Percentiles rank a stretch among this genome's conserved stretches.
Conservation (phyloP, 768 basidiomycete genomes). For the Boletellus ananiceps region DNA sequence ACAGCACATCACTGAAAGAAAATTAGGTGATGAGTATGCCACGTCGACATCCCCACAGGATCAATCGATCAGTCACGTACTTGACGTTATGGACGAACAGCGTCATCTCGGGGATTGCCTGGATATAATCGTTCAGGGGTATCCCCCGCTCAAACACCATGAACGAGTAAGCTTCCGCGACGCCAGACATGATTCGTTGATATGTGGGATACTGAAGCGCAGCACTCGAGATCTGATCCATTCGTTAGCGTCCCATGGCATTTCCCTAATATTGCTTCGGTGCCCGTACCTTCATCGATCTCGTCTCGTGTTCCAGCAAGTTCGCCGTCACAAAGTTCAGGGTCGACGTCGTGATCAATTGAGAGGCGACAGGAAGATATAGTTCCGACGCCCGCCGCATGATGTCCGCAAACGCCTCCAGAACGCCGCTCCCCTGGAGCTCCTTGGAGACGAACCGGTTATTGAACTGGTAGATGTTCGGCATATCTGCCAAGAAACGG, state of each 20-base stretch:
- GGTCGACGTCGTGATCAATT: slow-evolving; percentile 34
- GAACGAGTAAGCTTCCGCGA: slow-evolving; percentile 32
- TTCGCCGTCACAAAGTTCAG: slow-evolving; percentile 34
- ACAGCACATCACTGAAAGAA: slow-evolving; percentile 35
- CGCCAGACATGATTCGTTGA: slow-evolving; percentile 29
- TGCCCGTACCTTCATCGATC: slow-evolving; percentile 23
- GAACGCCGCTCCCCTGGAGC: slow-evolving; percentile 27
- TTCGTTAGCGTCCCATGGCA: background rate
- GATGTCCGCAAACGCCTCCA: slow-evolving; percentile 34
- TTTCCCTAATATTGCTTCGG: background rate
- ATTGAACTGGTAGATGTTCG: slow-evolving; percentile 32
- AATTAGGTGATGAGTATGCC: background rate
- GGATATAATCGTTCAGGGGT: slow-evolving; percentile 32
- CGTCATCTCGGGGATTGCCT: slow-evolving; percentile 36
- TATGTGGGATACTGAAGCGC: slow-evolving; percentile 27
- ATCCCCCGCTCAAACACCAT: slow-evolving; percentile 34
- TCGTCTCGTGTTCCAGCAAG: slow-evolving; percentile 31
- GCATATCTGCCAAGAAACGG: slow-evolving; percentile 17
- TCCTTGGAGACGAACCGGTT: slow-evolving; percentile 26
- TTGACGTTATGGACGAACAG: slow-evolving; percentile 34
- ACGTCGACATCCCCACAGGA: background rate
- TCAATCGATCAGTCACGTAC: slow-evolving; percentile 21
- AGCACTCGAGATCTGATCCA: slow-evolving; percentile 14
- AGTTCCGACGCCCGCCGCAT: slow-evolving; percentile 27
- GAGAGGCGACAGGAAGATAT: slow-evolving; percentile 28